phyloP scores from a whole-genome alignment of 2,329 filamentous ascomycete genomes.

The Xylariaceae sp. region DNA sequence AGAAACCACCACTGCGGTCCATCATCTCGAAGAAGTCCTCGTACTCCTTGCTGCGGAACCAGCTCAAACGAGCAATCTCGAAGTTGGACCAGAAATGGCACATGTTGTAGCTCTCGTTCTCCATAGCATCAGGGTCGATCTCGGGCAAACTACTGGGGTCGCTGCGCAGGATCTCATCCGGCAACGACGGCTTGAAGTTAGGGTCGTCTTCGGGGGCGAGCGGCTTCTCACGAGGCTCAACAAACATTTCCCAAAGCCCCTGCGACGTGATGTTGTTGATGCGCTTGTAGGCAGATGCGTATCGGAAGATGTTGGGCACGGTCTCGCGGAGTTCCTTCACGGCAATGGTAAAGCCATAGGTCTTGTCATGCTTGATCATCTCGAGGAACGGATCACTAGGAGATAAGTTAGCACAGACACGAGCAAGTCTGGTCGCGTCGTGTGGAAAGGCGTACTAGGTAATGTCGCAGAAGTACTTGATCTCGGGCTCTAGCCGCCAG shows the following conservation, averaged over 20 bases:
- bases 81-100: constrained; percentile 99
- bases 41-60: constrained; percentile 96
- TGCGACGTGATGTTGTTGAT: constrained; percentile 83
- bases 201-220: constrained; percentile 53
- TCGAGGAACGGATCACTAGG: constrained; percentile 83
- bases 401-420: constrained; percentile 10
- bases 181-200: constrained; percentile 59
- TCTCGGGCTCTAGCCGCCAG: constrained; percentile 97
- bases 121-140: constrained; percentile 89
- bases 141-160: constrained; percentile 69
- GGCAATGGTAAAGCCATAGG: constrained; percentile 96
- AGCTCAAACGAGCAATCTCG: constrained; percentile 89
- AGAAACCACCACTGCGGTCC: constrained; percentile 96
- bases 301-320: constrained; percentile 96
- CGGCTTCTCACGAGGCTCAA: constrained; percentile 63
- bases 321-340: constrained; percentile 97
- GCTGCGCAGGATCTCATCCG: constrained; percentile 72
- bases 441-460: constrained; percentile 97
- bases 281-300: constrained; percentile 96
- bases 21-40: constrained; percentile 99
- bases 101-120: constrained; percentile 98
- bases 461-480: constrained; percentile 99
- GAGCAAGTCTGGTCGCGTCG: not conserved
- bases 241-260: constrained; percentile 98
- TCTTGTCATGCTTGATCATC: constrained; percentile 94